Conservation (phyloP, 2,329 filamentous ascomycete species). For the Ilyonectria robusta region DNA sequence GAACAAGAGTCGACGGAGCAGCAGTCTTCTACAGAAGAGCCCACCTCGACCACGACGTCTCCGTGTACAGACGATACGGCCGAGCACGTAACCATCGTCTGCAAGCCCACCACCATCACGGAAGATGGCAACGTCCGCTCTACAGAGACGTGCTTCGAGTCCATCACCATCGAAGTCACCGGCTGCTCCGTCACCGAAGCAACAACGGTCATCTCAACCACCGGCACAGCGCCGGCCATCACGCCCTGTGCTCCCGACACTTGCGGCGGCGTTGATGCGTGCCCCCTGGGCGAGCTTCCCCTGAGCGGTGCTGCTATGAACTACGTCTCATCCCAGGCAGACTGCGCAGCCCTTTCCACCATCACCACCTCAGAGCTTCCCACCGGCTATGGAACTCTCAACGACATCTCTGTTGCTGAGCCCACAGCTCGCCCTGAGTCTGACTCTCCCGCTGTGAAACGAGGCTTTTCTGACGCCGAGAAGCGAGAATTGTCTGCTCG, state of each 20-base stretch:
- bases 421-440: constrained; percentile 21
- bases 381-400: constrained; percentile 17
- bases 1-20: constrained; percentile 11
- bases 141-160: constrained; percentile 22
- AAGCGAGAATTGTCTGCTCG: constrained; percentile 22
- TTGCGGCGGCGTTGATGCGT: constrained; percentile 29
- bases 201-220: constrained; percentile 29
- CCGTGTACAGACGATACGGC: constrained; percentile 31
- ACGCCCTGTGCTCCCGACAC: constrained; percentile 29
- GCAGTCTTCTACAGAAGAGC: constrained; percentile 17
- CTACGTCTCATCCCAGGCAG: constrained; percentile 1
- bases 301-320: constrained; percentile 32
- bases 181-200: constrained; percentile 34
- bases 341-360: constrained; percentile 28
- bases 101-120: constrained; percentile 27
- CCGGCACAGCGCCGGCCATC: constrained; percentile 8
- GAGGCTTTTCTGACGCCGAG: constrained; percentile 7
- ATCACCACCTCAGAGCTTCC: constrained; percentile 31
- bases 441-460: not conserved
- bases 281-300: constrained; percentile 22
- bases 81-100: constrained; percentile 29
- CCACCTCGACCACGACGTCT: constrained; percentile 30
- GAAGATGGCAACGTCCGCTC: constrained; percentile 16
- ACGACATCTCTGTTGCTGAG: constrained; percentile 11
- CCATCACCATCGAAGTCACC: constrained; percentile 25